Evolutionary conservation across 1,284 basidiomycete genomes (phyloP), one percentile per base, ranked within the genome.

Genomic region (Grifola frondosa): DNA sequence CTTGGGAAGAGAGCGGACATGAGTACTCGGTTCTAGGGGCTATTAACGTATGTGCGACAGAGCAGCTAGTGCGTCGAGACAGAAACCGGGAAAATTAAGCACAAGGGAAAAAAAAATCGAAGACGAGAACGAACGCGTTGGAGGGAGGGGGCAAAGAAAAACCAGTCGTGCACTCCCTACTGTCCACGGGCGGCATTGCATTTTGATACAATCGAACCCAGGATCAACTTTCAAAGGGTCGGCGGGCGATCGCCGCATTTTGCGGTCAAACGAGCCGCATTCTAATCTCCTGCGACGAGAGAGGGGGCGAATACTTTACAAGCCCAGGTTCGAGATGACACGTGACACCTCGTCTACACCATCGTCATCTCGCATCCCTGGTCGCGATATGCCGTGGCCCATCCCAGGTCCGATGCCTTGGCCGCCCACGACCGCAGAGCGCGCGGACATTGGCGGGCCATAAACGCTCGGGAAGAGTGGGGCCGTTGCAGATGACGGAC

Each of bases 391-490:
- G 15, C 37, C 15, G 23, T 50, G 51, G 5, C 15, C 40, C 7
- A 30, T 19, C 42, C 58, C 58, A 32, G 62, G 50, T 22, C 46
- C 48, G 16, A 50, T 44, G 43, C 56, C 48, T 43, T 54, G 44
- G 29, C 54, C 58, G 20, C 57, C 52, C 8, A 75, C 70, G 23
- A 77, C 70, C 6, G 74, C 69, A 28, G 74, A 70, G 36, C 76
- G 67, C 21, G 67, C 58, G 29, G 73, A 69, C 26, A 69, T 63
- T 13, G 78, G 75, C 4, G 80, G 80, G 0, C 78, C 84, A 57
- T 89, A 89, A 10, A 91, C 88, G 54, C 86, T 89, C 8, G 88
- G 88, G 70, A 91, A 91, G 9, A 78, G 83, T 32, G 87, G 88
- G 11, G 81, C 81, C 9, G 83, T 85, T 17, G 73, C 80, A 24